These are phyloP conservation scores for Wickerhamiella pararugosa DNA, from an alignment of 1,139 yeast genomes.

Conservation along the genomic window DNA sequence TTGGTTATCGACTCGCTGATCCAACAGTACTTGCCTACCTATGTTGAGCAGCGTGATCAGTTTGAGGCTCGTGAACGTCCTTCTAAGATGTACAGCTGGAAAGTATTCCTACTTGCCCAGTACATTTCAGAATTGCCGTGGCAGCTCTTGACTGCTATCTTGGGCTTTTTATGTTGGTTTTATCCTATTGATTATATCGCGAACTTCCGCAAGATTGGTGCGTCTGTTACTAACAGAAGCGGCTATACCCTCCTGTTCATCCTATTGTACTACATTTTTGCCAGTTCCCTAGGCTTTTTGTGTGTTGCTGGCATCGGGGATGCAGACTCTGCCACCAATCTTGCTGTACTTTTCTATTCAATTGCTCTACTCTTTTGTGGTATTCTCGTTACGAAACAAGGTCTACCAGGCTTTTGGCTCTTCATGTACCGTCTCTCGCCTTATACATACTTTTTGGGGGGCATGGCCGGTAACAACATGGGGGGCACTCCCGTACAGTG, in stretches of 20 bases:
- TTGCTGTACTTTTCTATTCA: slow-evolving; percentile 48
- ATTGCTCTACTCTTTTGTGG: slow-evolving; percentile 69
- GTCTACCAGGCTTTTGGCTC: slow-evolving; percentile 46
- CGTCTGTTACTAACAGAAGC: slow-evolving; percentile 42
- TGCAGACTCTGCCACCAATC: slow-evolving; percentile 63
- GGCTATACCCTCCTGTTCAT: slow-evolving; percentile 50
- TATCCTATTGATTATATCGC: slow-evolving; percentile 50
- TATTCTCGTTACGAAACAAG: slow-evolving; percentile 50
- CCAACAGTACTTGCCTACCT: slow-evolving; percentile 64
- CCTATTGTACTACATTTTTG: slow-evolving; percentile 41
- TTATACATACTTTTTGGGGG: slow-evolving; percentile 50
- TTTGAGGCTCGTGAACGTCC: slow-evolving; percentile 91
- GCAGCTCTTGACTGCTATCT: slow-evolving; percentile 49
- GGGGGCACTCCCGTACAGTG: slow-evolving; percentile 46
- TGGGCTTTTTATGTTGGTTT: slow-evolving; percentile 62
- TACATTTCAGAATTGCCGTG: slow-evolving; percentile 63
- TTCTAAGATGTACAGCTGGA: slow-evolving; percentile 49
- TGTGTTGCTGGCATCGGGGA: slow-evolving; percentile 46
- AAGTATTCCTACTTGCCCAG: slow-evolving; percentile 45
- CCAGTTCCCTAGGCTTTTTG: slow-evolving; percentile 51
- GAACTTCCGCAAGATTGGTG: slow-evolving; percentile 29
- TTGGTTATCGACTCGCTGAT: slow-evolving; percentile 46
- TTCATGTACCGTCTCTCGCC: slow-evolving; percentile 67
- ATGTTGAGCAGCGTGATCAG: slow-evolving; percentile 55
- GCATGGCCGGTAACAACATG: slow-evolving; percentile 37